Evolutionary conservation across 129 eudicot genomes (phyloP).

Genomic region (Arctium lappa): DNA sequence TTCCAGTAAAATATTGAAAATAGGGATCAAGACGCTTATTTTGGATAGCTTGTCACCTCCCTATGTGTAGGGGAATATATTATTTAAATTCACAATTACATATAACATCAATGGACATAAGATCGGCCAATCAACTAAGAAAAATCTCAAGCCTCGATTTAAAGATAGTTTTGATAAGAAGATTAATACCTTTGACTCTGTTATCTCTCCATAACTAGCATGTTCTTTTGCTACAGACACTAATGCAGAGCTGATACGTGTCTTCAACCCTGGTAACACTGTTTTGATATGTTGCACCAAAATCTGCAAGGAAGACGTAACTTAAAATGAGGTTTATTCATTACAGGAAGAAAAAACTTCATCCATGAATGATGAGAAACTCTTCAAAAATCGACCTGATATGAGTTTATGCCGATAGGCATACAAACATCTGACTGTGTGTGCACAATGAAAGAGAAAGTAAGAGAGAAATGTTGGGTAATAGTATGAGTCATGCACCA

Average conservation of each 20-base stretch:
- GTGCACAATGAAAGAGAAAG: neutral
- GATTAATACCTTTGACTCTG: conserved; percentile 66
- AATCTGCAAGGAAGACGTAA: conserved; percentile 32
- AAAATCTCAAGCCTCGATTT: neutral
- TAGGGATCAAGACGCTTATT: neutral
- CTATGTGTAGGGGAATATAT: neutral
- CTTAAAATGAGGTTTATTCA: neutral
- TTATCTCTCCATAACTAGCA: conserved; percentile 91
- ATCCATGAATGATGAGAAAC: neutral
- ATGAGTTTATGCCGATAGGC: neutral
- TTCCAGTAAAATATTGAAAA: neutral
- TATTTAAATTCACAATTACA: neutral
- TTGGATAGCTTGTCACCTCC: neutral
- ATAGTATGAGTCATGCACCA: neutral
- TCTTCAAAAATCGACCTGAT: neutral
- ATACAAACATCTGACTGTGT: neutral
- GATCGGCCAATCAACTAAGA: neutral
- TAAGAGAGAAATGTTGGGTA: neutral
- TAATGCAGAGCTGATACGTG: conserved; percentile 50
- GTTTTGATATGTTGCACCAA: conserved; percentile 68
- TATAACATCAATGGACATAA: conserved; percentile 1
- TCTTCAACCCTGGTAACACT: conserved; percentile 57
- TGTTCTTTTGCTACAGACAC: conserved; percentile 91
- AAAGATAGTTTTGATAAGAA: neutral
- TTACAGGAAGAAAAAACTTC: neutral